Base-by-base conservation (phyloP, 129 eudicot genomes). In the Artemisia annua region DNA sequence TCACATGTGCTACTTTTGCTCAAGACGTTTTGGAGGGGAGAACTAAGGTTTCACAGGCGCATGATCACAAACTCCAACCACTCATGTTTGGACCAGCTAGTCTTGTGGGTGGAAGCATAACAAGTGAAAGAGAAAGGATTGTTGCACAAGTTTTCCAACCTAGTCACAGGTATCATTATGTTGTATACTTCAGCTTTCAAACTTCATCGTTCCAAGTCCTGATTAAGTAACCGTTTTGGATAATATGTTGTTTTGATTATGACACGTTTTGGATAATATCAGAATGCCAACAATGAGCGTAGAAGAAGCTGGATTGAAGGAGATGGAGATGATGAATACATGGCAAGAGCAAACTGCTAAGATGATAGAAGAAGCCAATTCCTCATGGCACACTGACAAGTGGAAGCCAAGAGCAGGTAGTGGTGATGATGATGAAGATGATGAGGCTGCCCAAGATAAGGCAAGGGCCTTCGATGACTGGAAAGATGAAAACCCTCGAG, bases 401-500 rank as follows among this genome's bases (percentile, higher is more conserved):
- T 82, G 66, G 75, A 83, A 70, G 72, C 63, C 67, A n/a, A 85
- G 83, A 61, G 84, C 81, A 14, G 87, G 92, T 22, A 80, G 82
- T 6, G 73, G 52, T 78, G 77, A 83, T 2, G 98, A 88, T 11
- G 95, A 89, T 10, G 94, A 90, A 3, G 91, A 87, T 9, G 95
- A 93, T 50, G 96, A 89, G 71, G 95, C 83, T 58, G 96, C 92
- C 10, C 88, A 85, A 60, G 98, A 87, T 0, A 90, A 76, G 78
- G 97, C 98, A 30, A 86, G 98, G 69, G 96, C 96, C 18, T 84
- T 85, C 79, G 97, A 94, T 51, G 98, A 94, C 72, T 94, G 98
- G 98, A 94, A 94, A 78, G 98, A 94, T 63, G 97, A 94, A n/a
- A 94, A 94, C 64, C 98, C 97, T 63, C 97, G 97, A 11, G 98